Evolutionary conservation across 768 basidiomycete genomes (phyloP).

Genomic region (Phylloporus sp.): DNA sequence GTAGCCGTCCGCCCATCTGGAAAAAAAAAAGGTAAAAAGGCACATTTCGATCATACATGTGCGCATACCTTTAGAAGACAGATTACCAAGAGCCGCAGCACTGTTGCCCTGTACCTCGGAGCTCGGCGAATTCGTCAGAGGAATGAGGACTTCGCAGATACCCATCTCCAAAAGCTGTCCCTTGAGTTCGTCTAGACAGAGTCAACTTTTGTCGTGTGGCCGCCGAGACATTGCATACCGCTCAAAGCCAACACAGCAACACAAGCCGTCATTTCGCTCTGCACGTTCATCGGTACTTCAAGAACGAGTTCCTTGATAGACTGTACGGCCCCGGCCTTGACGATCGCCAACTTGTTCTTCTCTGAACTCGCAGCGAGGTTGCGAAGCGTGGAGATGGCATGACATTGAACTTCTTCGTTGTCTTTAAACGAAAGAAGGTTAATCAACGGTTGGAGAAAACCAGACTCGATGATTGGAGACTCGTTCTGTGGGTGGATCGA

Average conservation of each 20-base stretch:
- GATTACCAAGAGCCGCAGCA: constrained; percentile 93
- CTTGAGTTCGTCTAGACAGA: constrained; percentile 84
- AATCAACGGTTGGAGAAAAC: constrained; percentile 93
- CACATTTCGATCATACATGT: not conserved
- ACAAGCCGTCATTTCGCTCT: constrained; percentile 99
- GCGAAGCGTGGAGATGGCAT: constrained; percentile 94
- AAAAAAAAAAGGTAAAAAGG: not conserved
- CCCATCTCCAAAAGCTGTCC: constrained; percentile 97
- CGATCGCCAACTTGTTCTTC: constrained; percentile 97
- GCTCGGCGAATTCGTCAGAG: constrained; percentile 91
- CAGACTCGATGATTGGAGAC: constrained; percentile 97
- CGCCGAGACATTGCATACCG: constrained; percentile 48
- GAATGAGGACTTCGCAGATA: constrained; percentile 95
- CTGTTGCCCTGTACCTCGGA: constrained; percentile 99
- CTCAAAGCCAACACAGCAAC: constrained; percentile 94
- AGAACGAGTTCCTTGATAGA: constrained; percentile 96
- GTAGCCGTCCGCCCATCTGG: constrained; percentile 70
- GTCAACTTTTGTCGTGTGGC: not conserved
- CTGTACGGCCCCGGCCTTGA: constrained; percentile 94
- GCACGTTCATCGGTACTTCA: constrained; percentile 92
- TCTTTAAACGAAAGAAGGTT: constrained; percentile 97
- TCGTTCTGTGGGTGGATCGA: constrained; percentile 99
- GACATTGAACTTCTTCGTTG: constrained; percentile 99
- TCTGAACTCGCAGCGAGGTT: constrained; percentile 96
- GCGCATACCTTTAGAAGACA: constrained; percentile 86